A percentile compares a stretch with the other conserved stretches of the same genome.
These are phyloP conservation scores for Cladorrhinum sp. DNA, from an alignment of 2,329 filamentous ascomycete genomes.

Conservation along the genomic window DNA sequence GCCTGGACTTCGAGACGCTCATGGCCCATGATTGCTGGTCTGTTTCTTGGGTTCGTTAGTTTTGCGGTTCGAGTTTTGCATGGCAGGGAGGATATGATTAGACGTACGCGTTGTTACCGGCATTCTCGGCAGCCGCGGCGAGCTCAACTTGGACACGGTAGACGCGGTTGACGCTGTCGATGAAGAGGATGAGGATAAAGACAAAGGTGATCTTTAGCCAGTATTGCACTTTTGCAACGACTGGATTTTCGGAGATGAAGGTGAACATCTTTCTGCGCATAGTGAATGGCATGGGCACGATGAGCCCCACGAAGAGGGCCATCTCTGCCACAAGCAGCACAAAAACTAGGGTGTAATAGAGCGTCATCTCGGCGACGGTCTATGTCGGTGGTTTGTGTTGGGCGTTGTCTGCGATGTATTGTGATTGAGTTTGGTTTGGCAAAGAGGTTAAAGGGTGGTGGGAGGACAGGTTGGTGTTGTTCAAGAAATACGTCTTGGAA, in stretches of 20 bases:
- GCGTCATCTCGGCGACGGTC: constrained; percentile 48
- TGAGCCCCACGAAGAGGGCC: constrained; percentile 73
- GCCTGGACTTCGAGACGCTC: constrained; percentile 98
- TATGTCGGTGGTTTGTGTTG: not conserved
- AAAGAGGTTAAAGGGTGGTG: not conserved
- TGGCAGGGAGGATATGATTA: not conserved
- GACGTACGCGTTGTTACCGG: constrained; percentile 46
- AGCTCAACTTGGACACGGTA: constrained; percentile 95
- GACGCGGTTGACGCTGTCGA: constrained; percentile 93
- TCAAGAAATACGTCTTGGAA: constrained; percentile 2
- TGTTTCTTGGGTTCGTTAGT: constrained; percentile 31
- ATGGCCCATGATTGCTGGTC: constrained; percentile 73
- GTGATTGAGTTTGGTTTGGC: not conserved
- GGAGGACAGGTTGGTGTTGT: not conserved
- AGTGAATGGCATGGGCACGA: constrained; percentile 85
- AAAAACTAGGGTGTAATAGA: constrained; percentile 66
- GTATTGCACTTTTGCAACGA: constrained; percentile 92
- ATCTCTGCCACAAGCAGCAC: constrained; percentile 80
- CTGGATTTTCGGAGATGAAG: constrained; percentile 86
- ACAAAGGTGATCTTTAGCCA: constrained; percentile 99
- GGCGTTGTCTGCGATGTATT: not conserved
- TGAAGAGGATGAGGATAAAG: constrained; percentile 96
- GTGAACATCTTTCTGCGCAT: constrained; percentile 81
- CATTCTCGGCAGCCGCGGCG: constrained; percentile 64
- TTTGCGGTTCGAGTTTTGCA: not conserved